Conservation (phyloP, 768 basidiomycete genomes). For the Pulveroboletus sp. region DNA sequence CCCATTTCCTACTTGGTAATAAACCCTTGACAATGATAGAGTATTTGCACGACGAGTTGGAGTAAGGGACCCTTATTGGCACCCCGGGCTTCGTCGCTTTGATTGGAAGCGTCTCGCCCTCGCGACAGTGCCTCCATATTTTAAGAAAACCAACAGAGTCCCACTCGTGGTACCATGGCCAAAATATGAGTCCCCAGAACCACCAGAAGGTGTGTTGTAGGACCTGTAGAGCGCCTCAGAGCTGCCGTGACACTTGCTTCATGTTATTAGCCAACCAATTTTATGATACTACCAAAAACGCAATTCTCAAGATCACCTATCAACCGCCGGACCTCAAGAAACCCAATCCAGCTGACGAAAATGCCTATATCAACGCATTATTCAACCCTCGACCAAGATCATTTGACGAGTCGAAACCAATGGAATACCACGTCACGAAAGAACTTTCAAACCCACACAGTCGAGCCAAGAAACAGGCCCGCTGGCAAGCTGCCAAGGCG, state of each 20-base stretch:
- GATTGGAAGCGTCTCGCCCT: conserved; percentile 72
- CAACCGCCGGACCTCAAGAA: conserved; percentile 47
- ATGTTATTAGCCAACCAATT: conserved; percentile 29
- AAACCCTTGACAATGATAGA: conserved; percentile 33
- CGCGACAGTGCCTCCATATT: conserved; percentile 56
- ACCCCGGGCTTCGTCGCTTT: conserved; percentile 48
- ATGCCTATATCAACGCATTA: conserved; percentile 54
- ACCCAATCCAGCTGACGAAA: conserved; percentile 41
- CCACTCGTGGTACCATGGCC: conserved; percentile 69
- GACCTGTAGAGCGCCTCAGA: not conserved
- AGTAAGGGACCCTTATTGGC: conserved; percentile 57
- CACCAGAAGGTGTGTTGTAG: conserved; percentile 23
- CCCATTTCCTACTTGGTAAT: not conserved
- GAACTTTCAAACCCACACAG: conserved; percentile 82
- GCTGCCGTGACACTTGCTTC: conserved; percentile 3
- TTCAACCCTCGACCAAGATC: conserved; percentile 37
- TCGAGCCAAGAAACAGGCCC: conserved; percentile 73
- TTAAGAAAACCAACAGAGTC: conserved; percentile 29
- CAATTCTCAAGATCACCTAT: conserved; percentile 68
- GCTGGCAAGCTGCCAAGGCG: conserved; percentile 60
- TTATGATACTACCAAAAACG: conserved; percentile 63
- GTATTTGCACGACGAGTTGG: conserved; percentile 74
- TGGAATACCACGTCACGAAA: conserved; percentile 59
- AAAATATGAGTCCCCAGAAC: conserved; percentile 38
- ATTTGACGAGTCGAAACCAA: conserved; percentile 49